A percentile compares a stretch with the other conserved stretches of the same genome.
These are phyloP conservation scores for Aechmea fasciata DNA, from an alignment of 176 grass and related monocot genomes.

Conservation along the genomic window DNA sequence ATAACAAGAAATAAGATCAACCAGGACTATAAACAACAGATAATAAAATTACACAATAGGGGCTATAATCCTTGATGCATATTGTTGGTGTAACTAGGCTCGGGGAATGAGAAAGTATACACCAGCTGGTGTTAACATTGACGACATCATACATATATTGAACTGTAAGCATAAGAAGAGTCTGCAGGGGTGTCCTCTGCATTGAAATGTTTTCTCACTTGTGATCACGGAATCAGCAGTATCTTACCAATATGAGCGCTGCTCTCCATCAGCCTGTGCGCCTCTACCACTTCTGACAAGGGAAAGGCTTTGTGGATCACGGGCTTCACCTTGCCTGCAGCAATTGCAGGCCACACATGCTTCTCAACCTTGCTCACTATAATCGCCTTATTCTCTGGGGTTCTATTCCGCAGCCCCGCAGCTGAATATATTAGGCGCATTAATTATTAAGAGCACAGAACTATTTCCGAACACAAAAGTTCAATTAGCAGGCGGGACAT, in stretches of 20 bases:
- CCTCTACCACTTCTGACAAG: conserved; percentile 57
- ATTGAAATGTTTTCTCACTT: background rate
- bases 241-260: conserved; percentile 83
- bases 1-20: too few relatives aligned
- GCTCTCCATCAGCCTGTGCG: conserved; percentile 69
- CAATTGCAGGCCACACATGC: conserved; percentile 66
- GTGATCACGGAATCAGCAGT: conserved; percentile 52
- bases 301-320: conserved; percentile 55
- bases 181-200: background rate
- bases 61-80: too few relatives aligned
- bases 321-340: conserved; percentile 55
- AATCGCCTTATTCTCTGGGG: conserved; percentile 49
- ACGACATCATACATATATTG: too few relatives aligned
- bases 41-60: too few relatives aligned
- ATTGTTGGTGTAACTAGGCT: too few relatives aligned
- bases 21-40: too few relatives aligned
- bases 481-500: too few relatives aligned
- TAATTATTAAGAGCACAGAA: too few relatives aligned
- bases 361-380: conserved; percentile 70
- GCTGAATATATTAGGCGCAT: conserved; percentile 14
- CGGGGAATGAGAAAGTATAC: too few relatives aligned
- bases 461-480: too few relatives aligned
- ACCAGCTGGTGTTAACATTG: too few relatives aligned
- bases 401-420: conserved; percentile 61
- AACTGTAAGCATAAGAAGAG: too few relatives aligned